Evolutionary conservation across 2,329 filamentous ascomycete genomes (phyloP).

Genomic region (Triangularia setosa): DNA sequence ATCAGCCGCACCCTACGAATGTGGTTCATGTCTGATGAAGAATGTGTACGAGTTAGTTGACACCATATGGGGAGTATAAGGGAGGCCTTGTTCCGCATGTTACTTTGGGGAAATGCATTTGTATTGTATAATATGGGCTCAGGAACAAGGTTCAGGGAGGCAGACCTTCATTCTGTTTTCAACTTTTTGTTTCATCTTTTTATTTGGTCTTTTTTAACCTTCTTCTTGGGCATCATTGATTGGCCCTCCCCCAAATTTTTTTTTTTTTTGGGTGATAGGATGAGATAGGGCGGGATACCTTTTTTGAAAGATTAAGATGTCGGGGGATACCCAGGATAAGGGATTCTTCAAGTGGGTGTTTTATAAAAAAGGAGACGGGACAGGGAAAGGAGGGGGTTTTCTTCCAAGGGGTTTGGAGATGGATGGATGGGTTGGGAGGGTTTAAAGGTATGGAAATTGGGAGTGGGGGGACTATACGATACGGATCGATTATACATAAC

Average conservation of each 20-base stretch:
- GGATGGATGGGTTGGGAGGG: background rate
- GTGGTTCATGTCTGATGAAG: background rate
- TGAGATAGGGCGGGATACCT: background rate
- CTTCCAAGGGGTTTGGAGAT: background rate
- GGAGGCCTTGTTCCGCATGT: background rate
- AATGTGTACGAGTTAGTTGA: background rate
- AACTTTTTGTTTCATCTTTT: constrained; percentile 3
- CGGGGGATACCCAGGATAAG: background rate
- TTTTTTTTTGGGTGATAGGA: background rate
- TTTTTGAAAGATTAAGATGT: background rate
- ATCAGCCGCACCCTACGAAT: background rate
- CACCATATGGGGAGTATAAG: background rate
- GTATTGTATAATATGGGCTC: background rate
- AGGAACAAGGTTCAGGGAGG: background rate
- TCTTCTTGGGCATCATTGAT: background rate
- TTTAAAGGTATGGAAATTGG: background rate
- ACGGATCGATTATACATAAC: background rate
- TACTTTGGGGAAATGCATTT: background rate
- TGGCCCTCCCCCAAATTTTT: background rate
- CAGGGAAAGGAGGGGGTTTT: background rate
- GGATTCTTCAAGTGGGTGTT: background rate
- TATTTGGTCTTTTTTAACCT: constrained; percentile 4
- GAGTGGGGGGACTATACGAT: background rate
- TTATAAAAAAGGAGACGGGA: background rate
- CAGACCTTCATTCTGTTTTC: constrained; percentile 3